Evolutionary conservation across 495 filamentous ascomycete species (phyloP), one percentile per base, ranked within the genome.

Genomic region (Aspergillus cristatus): DNA sequence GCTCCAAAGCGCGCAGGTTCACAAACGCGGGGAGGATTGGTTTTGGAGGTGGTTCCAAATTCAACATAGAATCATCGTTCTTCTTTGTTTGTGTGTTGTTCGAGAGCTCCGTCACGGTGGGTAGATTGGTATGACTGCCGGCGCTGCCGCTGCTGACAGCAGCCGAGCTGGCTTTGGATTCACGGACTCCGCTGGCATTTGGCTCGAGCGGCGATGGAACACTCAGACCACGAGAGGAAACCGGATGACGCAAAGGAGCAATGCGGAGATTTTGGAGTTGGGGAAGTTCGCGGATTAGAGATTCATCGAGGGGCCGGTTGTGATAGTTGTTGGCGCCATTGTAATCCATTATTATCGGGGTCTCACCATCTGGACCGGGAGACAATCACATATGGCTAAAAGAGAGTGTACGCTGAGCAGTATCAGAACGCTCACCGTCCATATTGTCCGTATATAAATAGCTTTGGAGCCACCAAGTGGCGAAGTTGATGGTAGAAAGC

Each of bases 161-260:
- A 37, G 37, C 47, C 18, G 12, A 70, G 14, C 63, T 40, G 4
- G 56, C 51, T 32, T 46, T 57, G 10, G 61, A 41, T 1, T 70
- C 56, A 22, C 55, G 47, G 11, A 48, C 43, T 7, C 54, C 56
- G 25, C 54, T 62, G 25, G 67, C 65, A 41, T 65, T 69, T 10
- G 70, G 67, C 43, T 74, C 67, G 24, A 71, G 50, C 7, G 70
- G 63, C 12, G 64, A 58, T 13, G 65, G 68, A 14, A 55, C 45
- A 35, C 57, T 63, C 38, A 66, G 50, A n/a, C 49, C 53, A 28
- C 68, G 62, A 14, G 62, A 65, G 20, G 68, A 59, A 14, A 61
- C 62, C 10, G 65, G 68, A 35, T 69, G 65, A 28, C 67, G 65
- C 29, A 74, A 53, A 36, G 70, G 69, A 40, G 70, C 63, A 34